Conservation (phyloP, 1,284 basidiomycete species). For the Coriolopsis trogii region DNA sequence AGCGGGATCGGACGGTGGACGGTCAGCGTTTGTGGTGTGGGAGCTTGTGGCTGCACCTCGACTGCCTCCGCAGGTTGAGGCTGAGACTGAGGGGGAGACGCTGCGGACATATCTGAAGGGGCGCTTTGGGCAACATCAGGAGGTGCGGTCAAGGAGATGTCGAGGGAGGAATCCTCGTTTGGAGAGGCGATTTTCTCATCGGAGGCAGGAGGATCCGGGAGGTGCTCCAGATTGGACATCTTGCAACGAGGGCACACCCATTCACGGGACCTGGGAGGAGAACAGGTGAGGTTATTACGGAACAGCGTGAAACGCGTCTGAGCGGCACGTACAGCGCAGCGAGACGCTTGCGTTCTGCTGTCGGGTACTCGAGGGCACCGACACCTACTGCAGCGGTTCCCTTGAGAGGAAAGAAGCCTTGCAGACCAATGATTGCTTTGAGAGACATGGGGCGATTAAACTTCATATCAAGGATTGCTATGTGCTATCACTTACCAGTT, state of each 20-base stretch:
- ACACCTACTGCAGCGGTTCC: constrained; percentile 91
- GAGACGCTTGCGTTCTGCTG: constrained; percentile 78
- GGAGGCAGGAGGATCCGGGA: constrained; percentile 61
- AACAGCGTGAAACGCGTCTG: constrained; percentile 10
- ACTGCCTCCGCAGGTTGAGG: neutral
- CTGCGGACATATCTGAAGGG: too few relatives aligned
- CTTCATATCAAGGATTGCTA: constrained; percentile 6
- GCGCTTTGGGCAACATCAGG: too few relatives aligned
- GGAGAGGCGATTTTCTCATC: constrained; percentile 9
- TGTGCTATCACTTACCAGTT: constrained; percentile 69
- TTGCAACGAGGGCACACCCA: constrained; percentile 84
- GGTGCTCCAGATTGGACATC: constrained; percentile 64
- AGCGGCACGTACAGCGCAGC: constrained; percentile 66
- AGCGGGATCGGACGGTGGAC: constrained; percentile 26
- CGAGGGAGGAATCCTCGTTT: constrained; percentile 8
- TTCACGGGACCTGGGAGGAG: constrained; percentile 64
- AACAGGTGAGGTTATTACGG: constrained; percentile 2
- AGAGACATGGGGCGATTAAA: constrained; percentile 1
- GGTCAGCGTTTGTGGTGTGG: constrained; percentile 8
- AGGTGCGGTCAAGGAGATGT: too few relatives aligned
- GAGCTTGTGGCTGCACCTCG: constrained; percentile 5
- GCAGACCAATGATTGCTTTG: constrained; percentile 85
- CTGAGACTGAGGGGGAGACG: neutral
- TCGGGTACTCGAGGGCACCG: constrained; percentile 84
- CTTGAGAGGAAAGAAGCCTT: constrained; percentile 89